Evolutionary conservation across 306 rosid genomes (phyloP).

Genomic region (Cucurbita ficifolia): DNA sequence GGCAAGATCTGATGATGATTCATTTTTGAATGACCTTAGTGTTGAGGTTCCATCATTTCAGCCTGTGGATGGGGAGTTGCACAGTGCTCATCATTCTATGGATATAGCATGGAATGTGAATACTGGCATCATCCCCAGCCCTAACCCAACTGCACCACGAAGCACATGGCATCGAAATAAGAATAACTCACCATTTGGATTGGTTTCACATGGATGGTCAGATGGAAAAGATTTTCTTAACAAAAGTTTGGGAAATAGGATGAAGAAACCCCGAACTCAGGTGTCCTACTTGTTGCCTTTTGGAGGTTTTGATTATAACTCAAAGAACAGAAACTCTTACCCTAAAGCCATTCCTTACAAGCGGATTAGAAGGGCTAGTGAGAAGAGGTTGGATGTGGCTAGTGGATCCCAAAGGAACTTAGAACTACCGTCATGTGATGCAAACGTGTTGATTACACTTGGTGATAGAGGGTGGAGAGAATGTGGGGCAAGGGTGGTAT

Average conservation of each 20-base stretch:
- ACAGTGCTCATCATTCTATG: slow-evolving; percentile 32
- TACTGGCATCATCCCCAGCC: slow-evolving; percentile 41
- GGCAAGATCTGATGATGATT: slow-evolving; percentile 27
- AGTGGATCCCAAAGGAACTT: slow-evolving; percentile 47
- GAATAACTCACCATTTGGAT: slow-evolving; percentile 39
- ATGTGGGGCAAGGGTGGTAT: slow-evolving; percentile 47
- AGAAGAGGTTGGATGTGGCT: slow-evolving; percentile 51
- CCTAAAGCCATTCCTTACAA: slow-evolving; percentile 58
- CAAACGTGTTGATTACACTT: slow-evolving; percentile 56
- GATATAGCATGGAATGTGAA: slow-evolving; percentile 43
- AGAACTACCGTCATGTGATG: slow-evolving; percentile 59
- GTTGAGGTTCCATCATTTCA: slow-evolving; percentile 50
- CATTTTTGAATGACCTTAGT: slow-evolving; percentile 33
- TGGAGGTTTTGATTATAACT: slow-evolving; percentile 43
- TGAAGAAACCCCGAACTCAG: slow-evolving; percentile 85
- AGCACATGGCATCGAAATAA: slow-evolving; percentile 60
- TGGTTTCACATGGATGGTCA: slow-evolving; percentile 52
- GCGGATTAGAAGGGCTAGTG: slow-evolving; percentile 69
- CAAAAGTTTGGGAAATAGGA: slow-evolving; percentile 65
- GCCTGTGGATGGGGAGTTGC: slow-evolving; percentile 30
- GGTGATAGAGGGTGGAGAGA: slow-evolving; percentile 90
- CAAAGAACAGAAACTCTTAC: slow-evolving; percentile 33
- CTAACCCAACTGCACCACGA: slow-evolving; percentile 76
- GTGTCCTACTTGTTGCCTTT: slow-evolving; percentile 69
- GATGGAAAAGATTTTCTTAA: slow-evolving; percentile 49